Evolutionary conservation across 1,284 basidiomycete species (phyloP), one percentile per base, ranked within the genome.

Genomic region (Leucoagaricus sp.): DNA sequence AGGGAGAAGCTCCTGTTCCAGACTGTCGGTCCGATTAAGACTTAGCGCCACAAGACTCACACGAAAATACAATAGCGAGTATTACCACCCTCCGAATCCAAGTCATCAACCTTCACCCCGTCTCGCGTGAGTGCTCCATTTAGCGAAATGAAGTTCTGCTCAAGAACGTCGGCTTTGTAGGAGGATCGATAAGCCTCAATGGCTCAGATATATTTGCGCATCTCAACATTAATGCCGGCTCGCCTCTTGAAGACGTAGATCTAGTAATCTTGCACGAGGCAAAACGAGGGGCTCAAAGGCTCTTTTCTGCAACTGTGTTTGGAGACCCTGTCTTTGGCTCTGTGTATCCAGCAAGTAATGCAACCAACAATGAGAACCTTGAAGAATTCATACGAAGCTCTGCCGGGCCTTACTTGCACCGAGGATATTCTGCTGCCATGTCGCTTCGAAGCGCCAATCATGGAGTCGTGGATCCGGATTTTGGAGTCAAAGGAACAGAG

Each of bases 401-500:
- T 12, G 57, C 61, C 0, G 49, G 33, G 4, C 38, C 40, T 51
- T 1, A 67, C 64, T 46, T 65, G 66, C 17, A 61, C 60, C 8
- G 51, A 2, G 66, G 67, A 7, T 67, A 69, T 3, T 69, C 64
- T 1, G 65, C 67, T n/a, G 60, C 62, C 0, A 72, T 73, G 70
- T 68, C 69, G 19, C 60, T 67, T 0, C 55, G 53, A 26, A 57
- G 61, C 17, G 64, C 65, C 1, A 58, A 29, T 1, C 63, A 56
- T 46, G 70, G 69, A 1, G 68, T 70, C 6, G 64, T 67, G 1
- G 62, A 67, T 66, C 73, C 82, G 2, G 74, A 80, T 61, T 67
- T 87, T n/a, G 60, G 64, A 10, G 69, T 74, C 21, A 73, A 75
- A 53, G 70, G 70, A 15, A 65, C 74, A 34, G 46, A 58, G 19